These are phyloP conservation scores for Starmera caribaea DNA, from an alignment of 805 yeast species.

Conservation along the genomic window DNA sequence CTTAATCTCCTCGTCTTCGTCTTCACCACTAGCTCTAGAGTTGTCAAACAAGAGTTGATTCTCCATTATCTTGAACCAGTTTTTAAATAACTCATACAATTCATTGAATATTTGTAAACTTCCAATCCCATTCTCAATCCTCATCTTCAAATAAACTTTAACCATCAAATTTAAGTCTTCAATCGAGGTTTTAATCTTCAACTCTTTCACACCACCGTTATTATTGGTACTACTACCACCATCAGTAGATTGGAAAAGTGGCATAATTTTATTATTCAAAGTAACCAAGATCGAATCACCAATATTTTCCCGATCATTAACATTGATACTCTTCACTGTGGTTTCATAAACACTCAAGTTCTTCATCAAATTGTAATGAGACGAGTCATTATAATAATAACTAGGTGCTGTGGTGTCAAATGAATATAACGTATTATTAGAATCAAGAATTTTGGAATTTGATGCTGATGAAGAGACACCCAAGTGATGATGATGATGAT, in stretches of 20 bases:
- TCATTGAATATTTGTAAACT: constrained; percentile 32
- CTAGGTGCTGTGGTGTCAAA: constrained; percentile 21
- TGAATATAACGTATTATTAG: constrained; percentile 26
- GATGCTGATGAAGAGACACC: constrained; percentile 27
- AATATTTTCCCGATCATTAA: constrained; percentile 27
- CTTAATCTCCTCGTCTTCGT: constrained; percentile 14
- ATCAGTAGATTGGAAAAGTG: constrained; percentile 37
- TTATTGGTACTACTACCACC: constrained; percentile 22
- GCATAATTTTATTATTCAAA: constrained; percentile 30
- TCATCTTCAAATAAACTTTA: constrained; percentile 26
- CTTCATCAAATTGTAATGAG: constrained; percentile 21
- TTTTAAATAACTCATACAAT: constrained; percentile 32
- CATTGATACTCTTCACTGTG: constrained; percentile 17
- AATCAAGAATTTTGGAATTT: constrained; percentile 23
- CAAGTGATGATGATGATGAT: constrained; percentile 3
- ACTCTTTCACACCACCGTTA: background rate
- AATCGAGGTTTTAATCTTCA: constrained; percentile 35
- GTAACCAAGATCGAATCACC: constrained; percentile 44
- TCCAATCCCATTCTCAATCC: constrained; percentile 26
- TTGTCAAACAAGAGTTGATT: constrained; percentile 22
- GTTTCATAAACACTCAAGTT: constrained; percentile 22
- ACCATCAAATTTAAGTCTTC: constrained; percentile 48
- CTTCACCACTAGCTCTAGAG: constrained; percentile 19
- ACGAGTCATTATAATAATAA: background rate
- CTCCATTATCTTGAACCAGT: constrained; percentile 32